phyloP scores from a whole-genome alignment of 495 filamentous ascomycete genomes.

The Astrothelium subdiscretum region DNA sequence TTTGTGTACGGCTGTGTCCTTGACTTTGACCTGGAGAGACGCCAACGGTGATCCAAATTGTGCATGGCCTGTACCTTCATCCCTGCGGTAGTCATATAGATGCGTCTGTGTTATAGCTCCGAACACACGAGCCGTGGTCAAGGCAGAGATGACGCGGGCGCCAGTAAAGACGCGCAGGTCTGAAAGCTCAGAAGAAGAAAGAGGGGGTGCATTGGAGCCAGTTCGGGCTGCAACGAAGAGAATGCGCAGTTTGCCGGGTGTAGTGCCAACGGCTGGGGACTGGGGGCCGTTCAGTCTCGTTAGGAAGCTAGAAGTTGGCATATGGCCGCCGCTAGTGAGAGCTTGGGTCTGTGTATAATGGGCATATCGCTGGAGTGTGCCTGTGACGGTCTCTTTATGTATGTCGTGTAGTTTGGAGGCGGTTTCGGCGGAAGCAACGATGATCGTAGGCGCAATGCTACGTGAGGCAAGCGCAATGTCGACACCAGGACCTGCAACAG shows the following conservation, averaged over 20 bases:
- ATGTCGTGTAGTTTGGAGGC: conserved; percentile 50
- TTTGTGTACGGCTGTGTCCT: background rate
- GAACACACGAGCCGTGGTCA: conserved; percentile 70
- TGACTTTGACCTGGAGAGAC: conserved; percentile 55
- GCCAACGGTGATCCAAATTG: conserved; percentile 81
- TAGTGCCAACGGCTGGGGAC: conserved; percentile 46
- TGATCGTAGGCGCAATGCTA: conserved; percentile 66
- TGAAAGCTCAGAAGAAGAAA: conserved; percentile 56
- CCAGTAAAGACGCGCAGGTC: conserved; percentile 72
- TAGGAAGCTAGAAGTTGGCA: conserved; percentile 46
- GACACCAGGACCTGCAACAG: conserved; percentile 58
- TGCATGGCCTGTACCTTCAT: conserved; percentile 30
- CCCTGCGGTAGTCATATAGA: conserved; percentile 73
- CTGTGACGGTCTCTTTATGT: conserved; percentile 36
- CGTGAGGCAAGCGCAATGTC: conserved; percentile 61
- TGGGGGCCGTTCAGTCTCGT: conserved; percentile 53
- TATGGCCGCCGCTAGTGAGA: conserved; percentile 54
- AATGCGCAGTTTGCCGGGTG: conserved; percentile 64
- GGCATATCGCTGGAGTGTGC: conserved; percentile 42
- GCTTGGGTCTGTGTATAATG: conserved; percentile 59
- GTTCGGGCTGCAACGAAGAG: conserved; percentile 54
- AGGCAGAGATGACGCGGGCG: conserved; percentile 71
- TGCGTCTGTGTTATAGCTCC: conserved; percentile 76
- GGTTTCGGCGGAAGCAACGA: conserved; percentile 67
- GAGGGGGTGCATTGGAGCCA: conserved; percentile 37